phyloP scores from a whole-genome alignment of 2,329 filamentous ascomycete genomes.

The Talaromyces piceae region DNA sequence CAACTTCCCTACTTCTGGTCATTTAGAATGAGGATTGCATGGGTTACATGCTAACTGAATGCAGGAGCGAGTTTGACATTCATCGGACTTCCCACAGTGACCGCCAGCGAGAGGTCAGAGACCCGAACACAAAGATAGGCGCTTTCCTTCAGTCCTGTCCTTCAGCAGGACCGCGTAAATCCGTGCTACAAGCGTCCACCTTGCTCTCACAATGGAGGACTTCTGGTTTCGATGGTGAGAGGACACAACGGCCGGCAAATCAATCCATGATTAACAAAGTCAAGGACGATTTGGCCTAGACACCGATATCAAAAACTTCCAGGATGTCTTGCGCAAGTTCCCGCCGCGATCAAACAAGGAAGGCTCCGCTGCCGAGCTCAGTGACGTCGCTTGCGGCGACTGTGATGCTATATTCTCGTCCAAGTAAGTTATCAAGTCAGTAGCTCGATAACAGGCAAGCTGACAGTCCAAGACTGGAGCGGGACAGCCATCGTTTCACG shows the following conservation, averaged over 20 bases:
- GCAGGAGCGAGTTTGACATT: constrained; percentile 11
- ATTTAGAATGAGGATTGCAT: not conserved
- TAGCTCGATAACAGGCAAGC: not conserved
- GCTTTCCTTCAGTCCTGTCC: constrained; percentile 6
- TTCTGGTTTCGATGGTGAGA: constrained; percentile 5
- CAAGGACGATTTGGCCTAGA: not conserved
- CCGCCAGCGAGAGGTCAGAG: constrained; percentile 8
- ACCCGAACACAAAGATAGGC: constrained; percentile 7
- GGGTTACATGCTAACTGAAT: not conserved
- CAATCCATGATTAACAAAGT: not conserved
- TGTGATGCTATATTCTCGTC: constrained; percentile 26
- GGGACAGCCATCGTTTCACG: constrained; percentile 23
- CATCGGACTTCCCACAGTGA: constrained; percentile 11
- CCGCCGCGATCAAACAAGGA: constrained; percentile 22
- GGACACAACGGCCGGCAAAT: not conserved
- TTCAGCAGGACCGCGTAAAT: constrained; percentile 6
- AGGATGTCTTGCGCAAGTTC: constrained; percentile 21
- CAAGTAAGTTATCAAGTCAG: constrained; percentile 12
- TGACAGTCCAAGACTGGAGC: constrained; percentile 15
- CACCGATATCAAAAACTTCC: constrained; percentile 18
- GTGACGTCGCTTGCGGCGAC: constrained; percentile 20
- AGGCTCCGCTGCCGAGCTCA: constrained; percentile 14
- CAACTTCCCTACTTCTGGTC: not conserved
- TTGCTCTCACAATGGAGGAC: constrained; percentile 10
- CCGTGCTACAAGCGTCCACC: constrained; percentile 9